Evolutionary conservation across 768 basidiomycete genomes (phyloP), one percentile per base, ranked within the genome.

Genomic region (Suillus paluster): DNA sequence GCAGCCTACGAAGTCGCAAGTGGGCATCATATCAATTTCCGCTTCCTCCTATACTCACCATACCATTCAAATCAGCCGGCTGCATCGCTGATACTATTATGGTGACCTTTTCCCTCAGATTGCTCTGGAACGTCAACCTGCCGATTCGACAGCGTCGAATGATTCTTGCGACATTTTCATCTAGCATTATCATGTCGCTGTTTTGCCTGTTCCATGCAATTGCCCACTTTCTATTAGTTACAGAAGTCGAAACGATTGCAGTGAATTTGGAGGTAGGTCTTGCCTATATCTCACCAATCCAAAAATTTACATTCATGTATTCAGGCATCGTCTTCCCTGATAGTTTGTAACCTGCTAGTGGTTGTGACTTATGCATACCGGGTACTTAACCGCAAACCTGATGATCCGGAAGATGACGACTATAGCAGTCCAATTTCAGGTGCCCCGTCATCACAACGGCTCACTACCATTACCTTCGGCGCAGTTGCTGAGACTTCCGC

Each of bases 381-480:
- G 55, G 57, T 58, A 36, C 57, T 46, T 30, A 46, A 57, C 10
- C 48, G 19, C 19, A 48, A 12, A 48, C 25, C 59, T 27, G 17
- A 39, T 25, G 41, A 55, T 38, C 23, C n/a, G 14, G 53, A 66
- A 17, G 64, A 64, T 19, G 68, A 61, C 27, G 62, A 62, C 54
- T 64, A 58, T 49, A 64, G 58, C 25, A 41, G 39, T 25, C 9
- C 30, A 15, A n/a, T n/a, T 11, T 5, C 19, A 19, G 10, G 34
- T 6, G 34, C 21, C 25, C 5, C 39, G 9, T 42, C 21, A 19
- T 38, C 19, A 38, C 50, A 41, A 33, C 49, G 41, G 10, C 70
- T 74, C 17, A 74, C 72, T 12, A 75, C 72, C 45, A 61, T 73
- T 36, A 4, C 2, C 7, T 9, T 38, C 19, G 23, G 10, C 36